Evolutionary conservation across 768 basidiomycete genomes (phyloP).

Genomic region (Cystofilobasidium ferigula): DNA sequence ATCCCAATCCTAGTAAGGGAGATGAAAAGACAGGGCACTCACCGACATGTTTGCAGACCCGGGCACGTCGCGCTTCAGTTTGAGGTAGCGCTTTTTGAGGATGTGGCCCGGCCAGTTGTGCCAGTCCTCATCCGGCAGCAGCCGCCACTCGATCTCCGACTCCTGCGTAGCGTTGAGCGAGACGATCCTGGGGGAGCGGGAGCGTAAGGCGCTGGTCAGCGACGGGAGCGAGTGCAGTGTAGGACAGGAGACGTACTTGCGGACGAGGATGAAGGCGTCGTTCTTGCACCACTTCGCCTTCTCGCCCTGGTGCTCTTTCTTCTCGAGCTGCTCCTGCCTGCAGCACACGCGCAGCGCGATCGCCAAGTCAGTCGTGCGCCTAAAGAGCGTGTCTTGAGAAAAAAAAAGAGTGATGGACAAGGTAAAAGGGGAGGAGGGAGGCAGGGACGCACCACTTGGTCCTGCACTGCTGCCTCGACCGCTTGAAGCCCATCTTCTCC

Average conservation of each 20-base stretch:
- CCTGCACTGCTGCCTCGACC: conserved; percentile 72
- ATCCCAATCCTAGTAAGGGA: background rate
- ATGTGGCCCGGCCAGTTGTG: conserved; percentile 11
- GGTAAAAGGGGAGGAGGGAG: background rate
- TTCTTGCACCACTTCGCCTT: conserved; percentile 62
- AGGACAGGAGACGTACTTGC: conserved; percentile 50
- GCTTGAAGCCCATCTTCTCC: conserved; percentile 60
- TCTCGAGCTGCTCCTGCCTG: conserved; percentile 48
- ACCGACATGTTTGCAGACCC: conserved; percentile 1
- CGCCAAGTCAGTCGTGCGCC: background rate
- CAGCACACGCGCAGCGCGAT: conserved; percentile 40
- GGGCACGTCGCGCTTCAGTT: conserved; percentile 1
- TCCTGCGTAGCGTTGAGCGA: conserved; percentile 65
- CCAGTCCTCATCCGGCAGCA: conserved; percentile 61
- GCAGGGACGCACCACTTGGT: conserved; percentile 62
- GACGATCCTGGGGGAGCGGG: conserved; percentile 48
- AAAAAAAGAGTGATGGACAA: no score
- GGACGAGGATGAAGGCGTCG: conserved; percentile 69
- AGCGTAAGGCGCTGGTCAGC: background rate
- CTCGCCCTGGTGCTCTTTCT: conserved; percentile 42
- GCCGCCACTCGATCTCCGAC: conserved; percentile 76
- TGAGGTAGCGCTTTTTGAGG: conserved; percentile 14
- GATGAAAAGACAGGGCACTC: background rate
- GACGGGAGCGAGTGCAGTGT: background rate
- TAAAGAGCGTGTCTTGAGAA: no score